A percentile compares a stretch with the other conserved stretches of the same genome.
These are phyloP conservation scores for Lipomyces sp. DNA, from an alignment of 805 yeast genomes.

Conservation along the genomic window DNA sequence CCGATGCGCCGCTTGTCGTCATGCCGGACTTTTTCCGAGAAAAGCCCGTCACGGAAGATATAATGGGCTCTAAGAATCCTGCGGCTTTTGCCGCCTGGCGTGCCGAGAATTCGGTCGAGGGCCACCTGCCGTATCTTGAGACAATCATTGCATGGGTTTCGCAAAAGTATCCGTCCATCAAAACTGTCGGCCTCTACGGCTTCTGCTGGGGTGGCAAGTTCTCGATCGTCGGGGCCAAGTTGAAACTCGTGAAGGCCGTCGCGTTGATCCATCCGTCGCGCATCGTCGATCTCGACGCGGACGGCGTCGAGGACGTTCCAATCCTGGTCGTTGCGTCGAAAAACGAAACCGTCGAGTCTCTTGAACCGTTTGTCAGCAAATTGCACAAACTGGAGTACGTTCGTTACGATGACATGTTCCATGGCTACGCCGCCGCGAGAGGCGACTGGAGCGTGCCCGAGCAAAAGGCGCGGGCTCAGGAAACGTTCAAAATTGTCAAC, in stretches of 20 bases:
- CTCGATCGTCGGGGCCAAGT: conserved; percentile 11
- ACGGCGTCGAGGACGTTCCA: conserved; percentile 24
- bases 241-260: conserved; percentile 12
- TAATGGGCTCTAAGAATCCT: conserved; percentile 1
- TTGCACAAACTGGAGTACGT: conserved; percentile 16
- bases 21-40: conserved; percentile 29
- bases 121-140: conserved; percentile 9
- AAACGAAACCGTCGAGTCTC: conserved; percentile 16
- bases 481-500: conserved; percentile 16
- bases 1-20: conserved; percentile 20
- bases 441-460: conserved; percentile 22
- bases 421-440: conserved; percentile 29
- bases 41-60: conserved; percentile 5
- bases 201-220: conserved; percentile 31
- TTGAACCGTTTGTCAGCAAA: conserved; percentile 6
- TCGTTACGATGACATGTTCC: conserved; percentile 26
- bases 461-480: conserved; percentile 26
- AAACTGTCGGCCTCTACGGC: conserved; percentile 23
- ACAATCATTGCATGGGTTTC: conserved; percentile 4
- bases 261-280: conserved; percentile 26
- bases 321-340: conserved; percentile 18
- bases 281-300: conserved; percentile 19
- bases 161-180: conserved; percentile 11
- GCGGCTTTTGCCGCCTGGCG: conserved; percentile 13
- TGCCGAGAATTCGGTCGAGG: conserved; percentile 4